These are phyloP conservation scores for Blastobotrys peoriensis DNA, from an alignment of 805 yeast genomes.

Conservation along the genomic window DNA sequence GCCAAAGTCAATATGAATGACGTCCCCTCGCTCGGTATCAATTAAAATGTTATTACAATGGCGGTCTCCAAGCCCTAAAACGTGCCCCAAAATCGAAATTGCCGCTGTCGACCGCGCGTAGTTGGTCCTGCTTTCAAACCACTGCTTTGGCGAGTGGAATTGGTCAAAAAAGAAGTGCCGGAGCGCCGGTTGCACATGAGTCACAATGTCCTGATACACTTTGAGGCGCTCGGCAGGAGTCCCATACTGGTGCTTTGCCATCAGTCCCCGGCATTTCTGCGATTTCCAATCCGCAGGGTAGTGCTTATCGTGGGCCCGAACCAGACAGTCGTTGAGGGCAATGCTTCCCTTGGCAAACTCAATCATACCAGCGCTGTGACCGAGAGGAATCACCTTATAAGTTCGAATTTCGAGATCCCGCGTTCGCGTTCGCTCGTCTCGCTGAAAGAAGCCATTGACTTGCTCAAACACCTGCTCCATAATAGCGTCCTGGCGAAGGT, in stretches of 20 bases:
- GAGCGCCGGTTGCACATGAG: constrained; percentile 58
- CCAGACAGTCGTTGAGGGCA: constrained; percentile 63
- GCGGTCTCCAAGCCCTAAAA: constrained; percentile 91
- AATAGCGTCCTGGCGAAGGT: constrained; percentile 88
- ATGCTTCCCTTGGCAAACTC: constrained; percentile 80
- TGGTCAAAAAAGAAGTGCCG: constrained; percentile 63
- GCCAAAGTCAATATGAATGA: constrained; percentile 93
- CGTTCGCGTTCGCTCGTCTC: constrained; percentile 49
- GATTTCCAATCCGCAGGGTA: constrained; percentile 32
- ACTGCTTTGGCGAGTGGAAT: constrained; percentile 59
- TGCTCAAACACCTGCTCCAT: constrained; percentile 96
- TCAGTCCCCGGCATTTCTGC: constrained; percentile 26
- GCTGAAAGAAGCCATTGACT: constrained; percentile 60
- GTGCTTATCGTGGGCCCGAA: constrained; percentile 49
- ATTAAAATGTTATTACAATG: constrained; percentile 85
- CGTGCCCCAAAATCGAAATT: constrained; percentile 77
- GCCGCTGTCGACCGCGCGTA: constrained; percentile 80
- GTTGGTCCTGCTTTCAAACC: constrained; percentile 61
- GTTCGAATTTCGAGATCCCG: constrained; percentile 66
- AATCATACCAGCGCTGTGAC: constrained; percentile 79
- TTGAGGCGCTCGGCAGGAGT: constrained; percentile 16
- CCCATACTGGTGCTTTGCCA: constrained; percentile 35
- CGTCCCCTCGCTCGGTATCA: constrained; percentile 81
- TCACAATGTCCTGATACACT: constrained; percentile 42
- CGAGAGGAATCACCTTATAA: constrained; percentile 84